Conservation (phyloP, 441 rosid genomes). For the Dalechampia spathulata region DNA sequence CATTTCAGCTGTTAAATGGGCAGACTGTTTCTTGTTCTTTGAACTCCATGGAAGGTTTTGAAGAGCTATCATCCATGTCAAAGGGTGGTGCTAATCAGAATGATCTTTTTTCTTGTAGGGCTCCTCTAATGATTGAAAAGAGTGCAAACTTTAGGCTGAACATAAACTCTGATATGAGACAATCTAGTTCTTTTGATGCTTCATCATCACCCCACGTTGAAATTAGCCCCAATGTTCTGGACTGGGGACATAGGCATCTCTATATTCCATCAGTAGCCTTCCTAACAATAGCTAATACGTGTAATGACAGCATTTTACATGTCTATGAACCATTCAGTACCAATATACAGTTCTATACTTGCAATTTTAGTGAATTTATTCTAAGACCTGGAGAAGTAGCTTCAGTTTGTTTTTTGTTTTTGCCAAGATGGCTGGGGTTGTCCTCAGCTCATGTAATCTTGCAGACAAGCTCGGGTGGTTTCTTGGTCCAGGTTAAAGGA, state of each 20-base stretch:
- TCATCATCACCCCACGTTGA: conserved; percentile 33
- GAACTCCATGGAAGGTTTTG: conserved; percentile 28
- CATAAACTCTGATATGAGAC: conserved; percentile 25
- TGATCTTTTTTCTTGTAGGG: conserved; percentile 39
- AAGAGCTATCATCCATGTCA: conserved; percentile 27
- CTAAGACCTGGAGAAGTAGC: conserved; percentile 56
- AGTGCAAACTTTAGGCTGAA: conserved; percentile 22
- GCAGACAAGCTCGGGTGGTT: conserved; percentile 70
- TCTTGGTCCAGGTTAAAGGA: conserved; percentile 59
- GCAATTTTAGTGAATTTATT: conserved; percentile 46
- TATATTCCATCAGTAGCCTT: conserved; percentile 50
- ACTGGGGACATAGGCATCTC: conserved; percentile 52
- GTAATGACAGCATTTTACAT: conserved; percentile 52
- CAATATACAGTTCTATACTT: conserved; percentile 56
- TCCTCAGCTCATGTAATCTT: conserved; percentile 51
- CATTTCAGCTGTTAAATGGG: conserved; percentile 42
- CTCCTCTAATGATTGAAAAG: conserved; percentile 24
- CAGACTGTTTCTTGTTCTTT: conserved; percentile 50
- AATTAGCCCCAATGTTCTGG: conserved; percentile 47
- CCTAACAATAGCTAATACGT: conserved; percentile 47
- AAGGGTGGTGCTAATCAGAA: conserved; percentile 24
- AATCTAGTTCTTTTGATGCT: conserved; percentile 27
- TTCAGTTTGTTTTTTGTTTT: conserved; percentile 58
- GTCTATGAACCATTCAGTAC: conserved; percentile 59
- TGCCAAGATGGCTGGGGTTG: conserved; percentile 56